A percentile compares a stretch with the other conserved stretches of the same genome.
These are phyloP conservation scores for Cercospora zeae-maydis DNA, from an alignment of 2,329 filamentous ascomycete species.

Conservation along the genomic window DNA sequence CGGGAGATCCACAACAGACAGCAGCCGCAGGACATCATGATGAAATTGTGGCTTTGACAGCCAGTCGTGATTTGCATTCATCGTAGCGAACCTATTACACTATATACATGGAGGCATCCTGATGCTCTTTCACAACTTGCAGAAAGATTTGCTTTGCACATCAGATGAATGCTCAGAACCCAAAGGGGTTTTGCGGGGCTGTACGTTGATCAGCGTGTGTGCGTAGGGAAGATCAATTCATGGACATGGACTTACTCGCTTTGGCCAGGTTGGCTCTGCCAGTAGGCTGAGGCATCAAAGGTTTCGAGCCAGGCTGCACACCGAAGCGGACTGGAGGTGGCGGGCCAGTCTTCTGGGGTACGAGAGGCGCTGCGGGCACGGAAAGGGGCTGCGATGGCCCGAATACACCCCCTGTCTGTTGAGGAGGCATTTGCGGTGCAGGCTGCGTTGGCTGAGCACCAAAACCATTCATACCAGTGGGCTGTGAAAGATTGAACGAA, in stretches of 20 bases:
- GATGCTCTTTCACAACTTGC: constrained; percentile 15
- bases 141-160: constrained; percentile 6
- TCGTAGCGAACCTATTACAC: constrained; percentile 22
- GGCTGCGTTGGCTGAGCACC: constrained; percentile 41
- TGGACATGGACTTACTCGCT: constrained; percentile 76
- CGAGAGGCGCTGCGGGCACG: constrained; percentile 55
- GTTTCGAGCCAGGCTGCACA: constrained; percentile 67
- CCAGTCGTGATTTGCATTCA: constrained; percentile 2
- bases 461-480: constrained; percentile 44
- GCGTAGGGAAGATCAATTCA: not conserved
- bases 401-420: constrained; percentile 48
- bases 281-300: constrained; percentile 78
- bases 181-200: constrained; percentile 69
- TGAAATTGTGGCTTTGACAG: not conserved
- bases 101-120: constrained; percentile 24
- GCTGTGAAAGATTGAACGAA: constrained; percentile 41
- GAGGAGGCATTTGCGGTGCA: constrained; percentile 55
- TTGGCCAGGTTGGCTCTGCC: constrained; percentile 87
- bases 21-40: not conserved
- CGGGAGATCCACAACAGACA: not conserved
- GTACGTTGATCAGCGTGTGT: constrained; percentile 6
- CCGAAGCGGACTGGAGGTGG: constrained; percentile 87
- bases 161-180: constrained; percentile 48
- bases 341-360: constrained; percentile 79
- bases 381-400: constrained; percentile 32